Percentiles rank a stretch among this genome's conserved stretches.
Conservation (phyloP, 2,329 filamentous ascomycete species). For the Chaetomiaceae sp. region DNA sequence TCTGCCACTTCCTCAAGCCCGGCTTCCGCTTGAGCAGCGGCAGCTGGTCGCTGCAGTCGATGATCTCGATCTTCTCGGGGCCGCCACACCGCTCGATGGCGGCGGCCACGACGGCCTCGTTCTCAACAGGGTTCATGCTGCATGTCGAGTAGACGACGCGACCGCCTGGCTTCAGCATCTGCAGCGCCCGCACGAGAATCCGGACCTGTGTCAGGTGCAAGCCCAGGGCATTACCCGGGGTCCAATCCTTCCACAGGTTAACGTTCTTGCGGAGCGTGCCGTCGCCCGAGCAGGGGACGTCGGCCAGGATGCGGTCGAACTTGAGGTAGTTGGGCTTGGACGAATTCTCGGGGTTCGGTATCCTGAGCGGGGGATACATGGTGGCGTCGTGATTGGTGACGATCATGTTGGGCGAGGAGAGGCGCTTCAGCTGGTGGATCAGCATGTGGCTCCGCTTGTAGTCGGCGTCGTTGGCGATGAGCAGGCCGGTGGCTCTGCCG, state of each 20-base stretch:
- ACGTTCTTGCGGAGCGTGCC: slow-evolving; percentile 91
- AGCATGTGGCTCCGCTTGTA: slow-evolving; percentile 97
- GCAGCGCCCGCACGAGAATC: slow-evolving; percentile 85
- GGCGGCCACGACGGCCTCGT: slow-evolving; percentile 84
- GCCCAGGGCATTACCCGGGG: slow-evolving; percentile 78
- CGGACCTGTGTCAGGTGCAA: slow-evolving; percentile 82
- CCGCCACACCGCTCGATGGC: slow-evolving; percentile 91
- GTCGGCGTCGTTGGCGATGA: slow-evolving; percentile 94
- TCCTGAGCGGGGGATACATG: slow-evolving; percentile 85
- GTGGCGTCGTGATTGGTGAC: slow-evolving; percentile 98
- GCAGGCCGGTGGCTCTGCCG: slow-evolving; percentile 81
- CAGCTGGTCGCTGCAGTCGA: slow-evolving; percentile 77
- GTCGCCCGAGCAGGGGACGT: slow-evolving; percentile 95
- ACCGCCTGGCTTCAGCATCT: slow-evolving; percentile 93
- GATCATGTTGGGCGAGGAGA: slow-evolving; percentile 93
- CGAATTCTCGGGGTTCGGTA: slow-evolving; percentile 56
- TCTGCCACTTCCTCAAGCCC: slow-evolving; percentile 78
- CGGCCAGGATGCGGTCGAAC: slow-evolving; percentile 92
- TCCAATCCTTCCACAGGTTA: slow-evolving; percentile 94
- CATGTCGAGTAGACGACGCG: slow-evolving; percentile 97
- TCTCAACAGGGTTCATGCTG: slow-evolving; percentile 97
- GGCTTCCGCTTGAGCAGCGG: slow-evolving; percentile 70
- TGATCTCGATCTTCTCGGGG: slow-evolving; percentile 69
- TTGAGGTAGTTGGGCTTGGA: slow-evolving; percentile 72
- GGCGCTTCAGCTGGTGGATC: slow-evolving; percentile 93